Evolutionary conservation across 805 yeast genomes (phyloP), one percentile per base, ranked within the genome.

Genomic region (Wickerhamiella parazyma): DNA sequence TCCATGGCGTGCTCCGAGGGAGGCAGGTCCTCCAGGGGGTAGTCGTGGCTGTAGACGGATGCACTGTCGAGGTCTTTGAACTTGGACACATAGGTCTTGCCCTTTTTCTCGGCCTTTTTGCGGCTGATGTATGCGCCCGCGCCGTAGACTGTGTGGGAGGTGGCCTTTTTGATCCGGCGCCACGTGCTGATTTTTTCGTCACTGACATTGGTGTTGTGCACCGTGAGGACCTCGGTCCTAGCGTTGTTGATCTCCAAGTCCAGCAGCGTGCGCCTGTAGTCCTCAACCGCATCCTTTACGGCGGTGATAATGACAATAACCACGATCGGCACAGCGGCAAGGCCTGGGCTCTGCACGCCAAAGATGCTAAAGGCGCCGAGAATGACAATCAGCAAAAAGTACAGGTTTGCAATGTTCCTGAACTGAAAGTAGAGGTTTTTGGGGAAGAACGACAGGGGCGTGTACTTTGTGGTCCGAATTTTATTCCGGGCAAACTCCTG

Each of bases 401-500:
- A 89, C 41, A 84, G 66, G 62, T 89, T 89, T 36, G 98, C 98
- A 49, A 87, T 74, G 60, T 87, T 89, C 52, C 73, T 75, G 61
- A 87, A 87, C 65, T 91, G 97, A 50, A 73, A 70, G 37, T 64
- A 61, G 38, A 89, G 60, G 62, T 89, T 86, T 60, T 86, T 86
- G 2, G 97, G 97, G 24, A 91, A 51, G 56, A 89, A 89, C 7
- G 85, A 68, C 37, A 91, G 58, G 5, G 97, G 95, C 2, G 96
- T 89, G 62, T 89, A 89, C 65, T 85, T 89, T 2, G 98, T 85
- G 0, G 97, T 86, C 66, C 96, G 76, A 52, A 91, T 84, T 61
- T 91, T 87, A 67, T 89, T 89, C 55, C 95, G 72, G 9, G 93
- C 76, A 57, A 81, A 89, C n/a, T 61, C 58, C 0, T 69, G 67